Conservation (phyloP, 2,329 filamentous ascomycete genomes). For the Huntiella omanensis region DNA sequence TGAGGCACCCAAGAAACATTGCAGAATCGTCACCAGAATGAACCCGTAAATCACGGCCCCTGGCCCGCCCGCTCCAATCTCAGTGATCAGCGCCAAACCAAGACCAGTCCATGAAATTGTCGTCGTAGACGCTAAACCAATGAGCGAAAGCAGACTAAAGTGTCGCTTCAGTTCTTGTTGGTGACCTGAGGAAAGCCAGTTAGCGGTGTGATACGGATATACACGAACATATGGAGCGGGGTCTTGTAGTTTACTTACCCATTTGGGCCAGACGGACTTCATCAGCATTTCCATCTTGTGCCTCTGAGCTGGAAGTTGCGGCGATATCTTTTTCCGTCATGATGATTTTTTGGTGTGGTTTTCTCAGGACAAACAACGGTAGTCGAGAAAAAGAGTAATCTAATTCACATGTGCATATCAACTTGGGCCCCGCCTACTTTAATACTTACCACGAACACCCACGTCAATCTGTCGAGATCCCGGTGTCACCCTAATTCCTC, state of each 20-base stretch:
- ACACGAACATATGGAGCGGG: no score
- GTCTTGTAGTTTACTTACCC: conserved; percentile 17
- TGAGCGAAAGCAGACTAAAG: conserved; percentile 27
- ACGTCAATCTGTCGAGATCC: no score
- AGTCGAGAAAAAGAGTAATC: no score
- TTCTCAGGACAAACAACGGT: no score
- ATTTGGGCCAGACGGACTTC: conserved; percentile 25
- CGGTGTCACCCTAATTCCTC: no score
- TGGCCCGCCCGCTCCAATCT: conserved; percentile 28
- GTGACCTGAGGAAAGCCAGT: conserved; percentile 19
- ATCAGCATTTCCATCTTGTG: conserved; percentile 17
- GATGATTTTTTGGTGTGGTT: not conserved
- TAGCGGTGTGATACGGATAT: not conserved
- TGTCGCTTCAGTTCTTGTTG: conserved; percentile 29
- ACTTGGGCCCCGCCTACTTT: no score
- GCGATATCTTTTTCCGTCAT: conserved; percentile 1
- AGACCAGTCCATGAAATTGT: conserved; percentile 31
- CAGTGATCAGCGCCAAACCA: conserved; percentile 25
- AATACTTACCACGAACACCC: no score
- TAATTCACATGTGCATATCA: no score
- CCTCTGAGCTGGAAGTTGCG: conserved; percentile 4
- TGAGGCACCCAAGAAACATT: conserved; percentile 24
- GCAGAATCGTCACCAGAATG: conserved; percentile 27
- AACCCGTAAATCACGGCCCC: conserved; percentile 31
- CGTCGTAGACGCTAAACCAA: conserved; percentile 29